Evolutionary conservation across 306 rosid species (phyloP), one percentile per base, ranked within the genome.

Genomic region (Ochetophila trinervis): DNA sequence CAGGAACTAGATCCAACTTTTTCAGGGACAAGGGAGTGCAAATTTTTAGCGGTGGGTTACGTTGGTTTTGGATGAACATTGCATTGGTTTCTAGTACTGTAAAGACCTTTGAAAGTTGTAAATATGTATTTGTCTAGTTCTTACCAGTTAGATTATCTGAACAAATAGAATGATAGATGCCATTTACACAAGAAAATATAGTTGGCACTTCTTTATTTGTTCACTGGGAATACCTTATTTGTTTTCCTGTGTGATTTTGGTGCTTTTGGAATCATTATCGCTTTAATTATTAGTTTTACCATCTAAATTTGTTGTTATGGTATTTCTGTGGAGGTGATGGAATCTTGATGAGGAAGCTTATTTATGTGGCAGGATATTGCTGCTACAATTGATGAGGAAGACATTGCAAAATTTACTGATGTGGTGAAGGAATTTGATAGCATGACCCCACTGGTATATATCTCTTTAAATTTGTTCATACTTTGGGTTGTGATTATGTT

Each of bases 1-100:
- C 91, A 90, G 97, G 99, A 93, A n/a, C 42, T 93, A 58, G 99
- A 93, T 86, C 96, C 97, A 53, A 90, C 91, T 32, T 93, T 93
- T 82, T 83, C 96, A 0, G 95, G 95, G 76, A 79, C 99, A 36
- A 89, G 99, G 64, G 99, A 90, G 82, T 93, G 63, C 60, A 86
- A 61, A 81, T 78, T 93, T 56, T 77, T 93, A 82, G 88, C 88
- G 48, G 99, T 90, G 78, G 34, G 88, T 82, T 42, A 60, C 57
- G 24, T 23, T 63, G 15, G 53, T 45, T 14, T 49, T 19, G 23
- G 34, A 32, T 32, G 49, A 59, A 15, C 8, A 49, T 56, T 54
- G 60, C 14, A 7, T 65, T 34, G 23, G 18, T 53, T 19, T 66
- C 2, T 50, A 8, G 19, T 16, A 2, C 17, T 16, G 32, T n/a